Conservation (phyloP, 345 rosid species). For the Lepidium sativum region DNA sequence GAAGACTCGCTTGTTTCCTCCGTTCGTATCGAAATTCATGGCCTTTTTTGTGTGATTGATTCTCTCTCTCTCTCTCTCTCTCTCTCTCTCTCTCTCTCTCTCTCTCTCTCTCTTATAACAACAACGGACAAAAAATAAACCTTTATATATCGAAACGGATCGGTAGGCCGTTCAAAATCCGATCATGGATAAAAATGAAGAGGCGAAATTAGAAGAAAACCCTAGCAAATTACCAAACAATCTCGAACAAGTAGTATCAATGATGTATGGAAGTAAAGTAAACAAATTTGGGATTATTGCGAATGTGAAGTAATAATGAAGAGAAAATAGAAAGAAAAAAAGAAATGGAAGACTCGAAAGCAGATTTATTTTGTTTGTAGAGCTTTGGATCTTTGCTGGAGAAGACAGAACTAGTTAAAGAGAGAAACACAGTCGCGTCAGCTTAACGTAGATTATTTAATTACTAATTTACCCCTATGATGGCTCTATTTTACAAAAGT, state of each 20-base stretch:
- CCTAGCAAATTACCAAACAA: constrained; percentile 8
- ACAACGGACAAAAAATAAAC: not conserved
- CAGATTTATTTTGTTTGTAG: not conserved
- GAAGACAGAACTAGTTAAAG: constrained; percentile 5
- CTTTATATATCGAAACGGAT: not conserved
- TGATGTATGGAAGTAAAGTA: not conserved
- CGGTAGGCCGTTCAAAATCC: not conserved
- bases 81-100: too few relatives aligned
- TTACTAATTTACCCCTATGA: not conserved
- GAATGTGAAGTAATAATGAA: not conserved
- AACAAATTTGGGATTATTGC: not conserved
- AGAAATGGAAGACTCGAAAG: not conserved
- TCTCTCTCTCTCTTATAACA: not conserved
- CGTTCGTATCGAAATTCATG: constrained; percentile 69
- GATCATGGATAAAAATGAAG: not conserved
- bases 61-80: too few relatives aligned
- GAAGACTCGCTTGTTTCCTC: constrained; percentile 64
- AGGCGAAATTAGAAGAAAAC: constrained; percentile 1
- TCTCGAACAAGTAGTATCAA: not conserved
- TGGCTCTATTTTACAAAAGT: not conserved
- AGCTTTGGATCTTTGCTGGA: constrained; percentile 9
- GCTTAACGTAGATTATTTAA: constrained; percentile 2
- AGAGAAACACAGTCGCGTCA: constrained; percentile 17
- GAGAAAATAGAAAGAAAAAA: not conserved
- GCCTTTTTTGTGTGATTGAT: not conserved